A percentile compares a stretch with the other conserved stretches of the same genome.
Evolutionary conservation across 1,284 basidiomycete species (phyloP).

Genomic region (Papiliotrema nemorosa): DNA sequence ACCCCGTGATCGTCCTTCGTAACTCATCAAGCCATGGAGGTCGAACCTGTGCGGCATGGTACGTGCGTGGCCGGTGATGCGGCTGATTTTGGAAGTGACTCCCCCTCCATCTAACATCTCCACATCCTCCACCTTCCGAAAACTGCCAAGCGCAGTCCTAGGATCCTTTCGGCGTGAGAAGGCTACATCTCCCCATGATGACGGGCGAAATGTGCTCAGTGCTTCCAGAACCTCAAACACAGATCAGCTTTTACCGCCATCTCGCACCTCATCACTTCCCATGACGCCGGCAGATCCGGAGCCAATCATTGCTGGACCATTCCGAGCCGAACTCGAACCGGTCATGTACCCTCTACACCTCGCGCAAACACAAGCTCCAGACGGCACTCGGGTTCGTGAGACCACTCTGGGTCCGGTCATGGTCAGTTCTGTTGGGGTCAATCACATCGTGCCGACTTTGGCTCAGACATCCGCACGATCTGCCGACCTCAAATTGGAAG

Average conservation of each 20-base stretch:
- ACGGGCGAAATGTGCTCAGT: background rate
- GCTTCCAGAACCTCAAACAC: background rate
- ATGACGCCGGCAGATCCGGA: background rate
- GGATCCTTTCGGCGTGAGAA: constrained; percentile 36
- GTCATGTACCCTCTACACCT: constrained; percentile 29
- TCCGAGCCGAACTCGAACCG: constrained; percentile 18
- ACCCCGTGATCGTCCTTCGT: too few species aligned
- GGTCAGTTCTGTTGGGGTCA: too few species aligned
- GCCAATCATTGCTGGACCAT: background rate
- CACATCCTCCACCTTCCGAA: constrained; percentile 31
- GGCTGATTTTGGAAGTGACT: too few species aligned
- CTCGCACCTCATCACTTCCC: constrained; percentile 4
- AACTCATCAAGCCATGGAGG: too few species aligned
- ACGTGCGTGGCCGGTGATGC: too few species aligned
- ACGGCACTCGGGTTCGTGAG: background rate
- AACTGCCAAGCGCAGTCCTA: constrained; percentile 28
- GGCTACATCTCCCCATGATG: background rate
- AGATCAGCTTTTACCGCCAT: constrained; percentile 4
- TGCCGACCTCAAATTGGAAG: too few species aligned
- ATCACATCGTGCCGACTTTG: too few species aligned
- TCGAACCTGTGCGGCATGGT: too few species aligned
- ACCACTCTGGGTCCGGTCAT: background rate
- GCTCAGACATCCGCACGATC: too few species aligned
- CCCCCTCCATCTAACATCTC: constrained; percentile 11
- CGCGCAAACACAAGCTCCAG: constrained; percentile 24